Conservation (phyloP, 2,329 filamentous ascomycete genomes). For the Fusarium robinianum region DNA sequence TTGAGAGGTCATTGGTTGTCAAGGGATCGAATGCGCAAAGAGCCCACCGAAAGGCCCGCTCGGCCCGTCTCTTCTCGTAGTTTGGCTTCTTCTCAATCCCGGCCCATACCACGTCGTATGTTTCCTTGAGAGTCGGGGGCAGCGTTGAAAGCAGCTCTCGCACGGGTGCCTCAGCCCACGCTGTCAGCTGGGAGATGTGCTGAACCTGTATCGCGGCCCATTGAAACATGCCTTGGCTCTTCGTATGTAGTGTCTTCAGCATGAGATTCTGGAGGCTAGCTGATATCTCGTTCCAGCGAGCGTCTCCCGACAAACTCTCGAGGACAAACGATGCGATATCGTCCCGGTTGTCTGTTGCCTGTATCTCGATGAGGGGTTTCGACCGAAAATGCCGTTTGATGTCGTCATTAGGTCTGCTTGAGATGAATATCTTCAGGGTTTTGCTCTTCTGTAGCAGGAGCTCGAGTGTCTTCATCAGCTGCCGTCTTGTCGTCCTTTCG, state of each 20-base stretch:
- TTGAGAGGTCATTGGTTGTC: background rate
- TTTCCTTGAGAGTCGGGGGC: background rate
- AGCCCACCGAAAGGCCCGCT: background rate
- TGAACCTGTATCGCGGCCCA: slow-evolving; percentile 3
- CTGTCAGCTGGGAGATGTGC: background rate
- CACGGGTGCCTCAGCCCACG: background rate
- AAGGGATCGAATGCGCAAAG: background rate
- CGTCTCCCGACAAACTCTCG: background rate
- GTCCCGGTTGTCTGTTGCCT: slow-evolving; percentile 4
- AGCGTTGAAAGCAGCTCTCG: background rate
- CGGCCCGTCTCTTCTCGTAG: background rate
- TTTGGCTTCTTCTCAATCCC: background rate
- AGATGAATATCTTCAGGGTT: slow-evolving; percentile 8
- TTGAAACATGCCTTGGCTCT: slow-evolving; percentile 16
- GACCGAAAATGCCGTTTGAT: background rate
- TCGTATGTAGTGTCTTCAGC: background rate
- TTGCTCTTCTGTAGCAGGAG: background rate
- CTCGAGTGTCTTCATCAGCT: slow-evolving; percentile 2
- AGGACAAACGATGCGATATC: slow-evolving; percentile 1
- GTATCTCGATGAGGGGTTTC: slow-evolving; percentile 2
- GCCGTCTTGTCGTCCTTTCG: background rate
- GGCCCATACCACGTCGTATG: slow-evolving; percentile 4
- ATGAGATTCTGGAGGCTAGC: background rate
- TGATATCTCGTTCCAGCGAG: background rate
- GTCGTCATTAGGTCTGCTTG: slow-evolving; percentile 8